These are phyloP conservation scores for Trypanosoma rangeli DNA, from an alignment of 208 protist species.

Conservation along the genomic window DNA sequence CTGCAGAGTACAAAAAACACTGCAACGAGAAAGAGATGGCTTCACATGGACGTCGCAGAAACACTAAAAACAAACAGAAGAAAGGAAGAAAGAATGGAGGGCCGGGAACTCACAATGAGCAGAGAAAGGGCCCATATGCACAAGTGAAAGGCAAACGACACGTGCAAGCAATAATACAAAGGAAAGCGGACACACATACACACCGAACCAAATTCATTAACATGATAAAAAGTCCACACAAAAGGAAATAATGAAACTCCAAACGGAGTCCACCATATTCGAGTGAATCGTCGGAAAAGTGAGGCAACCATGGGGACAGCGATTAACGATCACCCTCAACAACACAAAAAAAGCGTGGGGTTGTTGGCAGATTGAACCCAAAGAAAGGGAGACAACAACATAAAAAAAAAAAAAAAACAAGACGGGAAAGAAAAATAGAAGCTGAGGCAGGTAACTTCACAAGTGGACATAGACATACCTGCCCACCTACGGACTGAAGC, in stretches of 20 bases:
- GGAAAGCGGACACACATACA: not conserved
- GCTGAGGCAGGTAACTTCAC: not conserved
- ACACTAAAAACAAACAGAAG: too few relatives aligned
- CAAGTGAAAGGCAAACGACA: too few relatives aligned
- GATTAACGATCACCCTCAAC: not conserved
- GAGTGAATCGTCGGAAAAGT: not conserved
- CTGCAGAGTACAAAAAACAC: too few relatives aligned
- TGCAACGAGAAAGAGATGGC: too few relatives aligned
- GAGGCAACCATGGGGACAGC: not conserved
- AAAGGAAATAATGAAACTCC: not conserved
- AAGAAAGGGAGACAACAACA: slow-evolving; percentile 10
- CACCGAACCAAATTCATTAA: not conserved
- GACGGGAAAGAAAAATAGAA: slow-evolving; percentile 7
- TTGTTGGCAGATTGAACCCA: not conserved
- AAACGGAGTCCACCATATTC: not conserved
- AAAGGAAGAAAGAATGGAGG: too few relatives aligned
- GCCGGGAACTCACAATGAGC: too few relatives aligned
- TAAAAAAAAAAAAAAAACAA: slow-evolving; percentile 19
- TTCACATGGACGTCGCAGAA: too few relatives aligned
- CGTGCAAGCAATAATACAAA: too few relatives aligned
- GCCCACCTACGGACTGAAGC: not conserved
- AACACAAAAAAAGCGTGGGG: not conserved
- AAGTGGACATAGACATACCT: not conserved
- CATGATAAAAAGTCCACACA: not conserved
- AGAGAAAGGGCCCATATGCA: too few relatives aligned